Evolutionary conservation across 139 green algal genomes (phyloP), one percentile per base, ranked within the genome.

Genomic region (Gonium pectorale): DNA sequence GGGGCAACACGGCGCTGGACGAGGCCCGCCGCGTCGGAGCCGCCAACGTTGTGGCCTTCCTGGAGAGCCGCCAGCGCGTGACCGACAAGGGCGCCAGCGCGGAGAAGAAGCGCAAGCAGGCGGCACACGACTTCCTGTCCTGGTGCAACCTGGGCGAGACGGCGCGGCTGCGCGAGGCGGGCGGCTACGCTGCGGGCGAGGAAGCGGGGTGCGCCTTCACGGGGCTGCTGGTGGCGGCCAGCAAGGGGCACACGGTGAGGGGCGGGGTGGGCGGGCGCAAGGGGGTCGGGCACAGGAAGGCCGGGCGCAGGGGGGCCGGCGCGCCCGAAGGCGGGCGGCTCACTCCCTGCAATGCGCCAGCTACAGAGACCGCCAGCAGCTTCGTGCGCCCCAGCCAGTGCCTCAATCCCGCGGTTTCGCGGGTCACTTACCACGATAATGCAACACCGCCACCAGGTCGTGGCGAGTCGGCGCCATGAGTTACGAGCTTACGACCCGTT

Each of bases 21-120:
- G 91, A 94, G 73, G 89, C 91, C 0, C 56, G 70, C 0, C 70
- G 91, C 0, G 88, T 93, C 59, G 88, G 91, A 4, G 90, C 91
- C 0, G 33, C 38, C 2, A 41, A 80, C 52, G 86, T 90, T 15
- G 54, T 87, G n/a, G 37, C 70, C 24, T 87, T 82, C 66, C 66
- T 90, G 69, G 79, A 90, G 79, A 22, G n/a, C 2, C n/a, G 38
- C 2, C 43, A 52, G 31, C 21, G 22, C 19, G 11, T 15, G 5
- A 35, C 59, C 27, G 41, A 54, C 40, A 59, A 21, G 0, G 54
- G 37, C 2, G 40, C 51, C 17, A 44, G 38, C 17, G 44, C 60
- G 13, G n/a, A 49, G 29, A 73, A 66, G 43, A 51, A 51, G 38
- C 41, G 62, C 21, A 27, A 66, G 60, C 77, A 83, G 60, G 77